Conservation (phyloP, 306 rosid genomes). For the Clitoria ternatea region DNA sequence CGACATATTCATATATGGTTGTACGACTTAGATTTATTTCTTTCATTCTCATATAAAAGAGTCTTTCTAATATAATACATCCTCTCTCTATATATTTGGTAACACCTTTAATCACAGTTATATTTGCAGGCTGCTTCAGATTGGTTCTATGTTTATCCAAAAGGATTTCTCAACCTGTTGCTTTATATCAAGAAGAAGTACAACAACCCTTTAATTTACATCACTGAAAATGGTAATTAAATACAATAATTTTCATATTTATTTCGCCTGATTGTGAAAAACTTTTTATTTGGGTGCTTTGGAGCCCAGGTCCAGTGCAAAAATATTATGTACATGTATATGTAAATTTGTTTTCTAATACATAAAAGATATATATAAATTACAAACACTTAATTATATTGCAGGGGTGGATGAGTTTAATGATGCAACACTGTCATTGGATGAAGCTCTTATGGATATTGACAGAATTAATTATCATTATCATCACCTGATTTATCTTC, state of each 20-base stretch:
- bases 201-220: constrained; percentile 38
- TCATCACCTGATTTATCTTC: constrained; percentile 37
- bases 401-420: constrained; percentile 44
- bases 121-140: constrained; percentile 26
- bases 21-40: too few relatives aligned
- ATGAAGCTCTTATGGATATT: constrained; percentile 39
- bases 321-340: not conserved
- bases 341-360: too few relatives aligned
- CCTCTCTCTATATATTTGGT: too few relatives aligned
- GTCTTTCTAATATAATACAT: too few relatives aligned
- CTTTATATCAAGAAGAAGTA: constrained; percentile 34
- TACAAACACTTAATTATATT: too few relatives aligned
- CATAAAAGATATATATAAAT: too few relatives aligned
- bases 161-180: constrained; percentile 38
- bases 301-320: not conserved
- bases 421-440: constrained; percentile 34
- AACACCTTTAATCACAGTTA: too few relatives aligned
- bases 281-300: not conserved
- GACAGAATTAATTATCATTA: constrained; percentile 38
- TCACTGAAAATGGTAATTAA: constrained; percentile 60
- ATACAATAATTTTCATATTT: too few relatives aligned
- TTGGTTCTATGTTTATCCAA: constrained; percentile 41
- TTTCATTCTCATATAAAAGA: not conserved
- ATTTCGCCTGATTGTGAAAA: too few relatives aligned
- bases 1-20: too few relatives aligned